These are phyloP conservation scores for Elongisporangium senticosum DNA, from an alignment of 352 stramenopile genomes.

Conservation along the genomic window DNA sequence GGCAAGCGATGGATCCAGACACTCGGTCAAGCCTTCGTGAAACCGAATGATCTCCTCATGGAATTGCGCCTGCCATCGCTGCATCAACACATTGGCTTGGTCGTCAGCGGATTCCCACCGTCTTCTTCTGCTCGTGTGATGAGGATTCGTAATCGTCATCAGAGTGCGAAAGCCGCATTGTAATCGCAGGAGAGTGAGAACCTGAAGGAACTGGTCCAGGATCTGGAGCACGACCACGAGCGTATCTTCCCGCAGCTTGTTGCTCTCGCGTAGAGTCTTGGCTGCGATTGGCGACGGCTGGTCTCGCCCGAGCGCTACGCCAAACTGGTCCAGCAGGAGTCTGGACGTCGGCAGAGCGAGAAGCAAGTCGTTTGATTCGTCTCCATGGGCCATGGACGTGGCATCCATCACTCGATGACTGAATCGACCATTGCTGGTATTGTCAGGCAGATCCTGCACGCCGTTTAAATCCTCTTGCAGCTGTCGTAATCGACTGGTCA, in stretches of 20 bases:
- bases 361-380: conserved; percentile 14
- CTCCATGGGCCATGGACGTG: background rate
- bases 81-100: conserved; percentile 7
- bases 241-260: background rate
- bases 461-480: background rate
- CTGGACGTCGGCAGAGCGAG: conserved; percentile 27
- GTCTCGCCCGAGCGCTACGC: conserved; percentile 9
- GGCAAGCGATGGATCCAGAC: background rate
- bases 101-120: background rate
- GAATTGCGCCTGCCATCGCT: conserved; percentile 26
- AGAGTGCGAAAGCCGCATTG: background rate
- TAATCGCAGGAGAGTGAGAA: background rate
- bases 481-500: background rate
- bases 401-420: background rate
- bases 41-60: conserved; percentile 23
- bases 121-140: background rate
- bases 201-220: background rate
- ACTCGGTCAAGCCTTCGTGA: conserved; percentile 1
- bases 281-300: conserved; percentile 3
- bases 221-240: background rate
- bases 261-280: background rate
- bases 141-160: background rate
- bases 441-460: background rate
- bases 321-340: conserved; percentile 14
- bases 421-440: background rate